Conservation (phyloP, 768 basidiomycete genomes). For the Lentinula lateritia region DNA sequence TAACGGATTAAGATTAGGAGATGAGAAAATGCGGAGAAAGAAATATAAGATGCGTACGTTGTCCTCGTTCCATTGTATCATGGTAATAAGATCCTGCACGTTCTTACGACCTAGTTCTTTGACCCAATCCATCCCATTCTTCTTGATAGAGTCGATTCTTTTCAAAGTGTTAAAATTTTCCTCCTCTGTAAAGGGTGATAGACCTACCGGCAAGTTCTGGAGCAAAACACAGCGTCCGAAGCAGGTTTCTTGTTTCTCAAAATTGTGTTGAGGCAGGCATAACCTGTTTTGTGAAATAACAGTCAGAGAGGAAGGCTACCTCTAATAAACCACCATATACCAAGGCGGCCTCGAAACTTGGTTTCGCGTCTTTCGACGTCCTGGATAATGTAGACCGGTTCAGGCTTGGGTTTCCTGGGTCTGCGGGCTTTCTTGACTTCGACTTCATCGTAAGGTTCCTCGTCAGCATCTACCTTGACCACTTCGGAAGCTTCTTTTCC, state of each 20-base stretch:
- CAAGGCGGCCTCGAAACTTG: conserved; percentile 63
- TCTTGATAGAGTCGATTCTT: conserved; percentile 72
- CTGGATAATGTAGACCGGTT: conserved; percentile 63
- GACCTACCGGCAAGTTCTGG: conserved; percentile 53
- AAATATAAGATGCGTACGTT: conserved; percentile 40
- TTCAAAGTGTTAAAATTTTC: too few species aligned
- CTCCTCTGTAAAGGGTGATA: background rate
- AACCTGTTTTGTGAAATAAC: conserved; percentile 31
- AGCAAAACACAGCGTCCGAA: conserved; percentile 66
- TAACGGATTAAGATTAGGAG: background rate
- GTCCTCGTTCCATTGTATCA: conserved; percentile 89
- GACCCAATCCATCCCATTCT: conserved; percentile 77
- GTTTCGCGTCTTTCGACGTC: conserved; percentile 63
- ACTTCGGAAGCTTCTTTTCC: too few species aligned
- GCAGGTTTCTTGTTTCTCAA: conserved; percentile 67
- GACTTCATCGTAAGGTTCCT: background rate
- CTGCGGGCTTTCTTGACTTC: background rate
- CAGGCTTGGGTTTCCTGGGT: conserved; percentile 23
- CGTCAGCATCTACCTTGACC: background rate
- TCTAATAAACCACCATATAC: too few species aligned
- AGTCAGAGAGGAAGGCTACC: too few species aligned
- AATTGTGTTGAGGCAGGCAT: conserved; percentile 85
- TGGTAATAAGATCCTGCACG: conserved; percentile 56
- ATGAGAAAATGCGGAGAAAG: background rate
- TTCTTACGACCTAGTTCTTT: conserved; percentile 80